phyloP scores from a whole-genome alignment of 495 filamentous ascomycete genomes.

The Penicillium odoratum region DNA sequence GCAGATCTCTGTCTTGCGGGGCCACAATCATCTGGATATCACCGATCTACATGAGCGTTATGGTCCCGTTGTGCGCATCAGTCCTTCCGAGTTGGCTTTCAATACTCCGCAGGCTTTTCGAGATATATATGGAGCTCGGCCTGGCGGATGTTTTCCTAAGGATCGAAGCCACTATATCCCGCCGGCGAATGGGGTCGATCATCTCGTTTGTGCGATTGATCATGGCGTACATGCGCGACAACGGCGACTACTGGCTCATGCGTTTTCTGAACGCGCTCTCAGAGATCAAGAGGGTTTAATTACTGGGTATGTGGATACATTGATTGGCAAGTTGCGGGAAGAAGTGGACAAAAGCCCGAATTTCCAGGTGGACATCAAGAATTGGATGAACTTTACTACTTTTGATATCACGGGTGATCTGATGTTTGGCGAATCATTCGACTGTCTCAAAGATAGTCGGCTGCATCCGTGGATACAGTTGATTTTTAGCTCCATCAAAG shows the following conservation, averaged over 20 bases:
- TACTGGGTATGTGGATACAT: slow-evolving; percentile 36
- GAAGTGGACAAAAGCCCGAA: slow-evolving; percentile 4
- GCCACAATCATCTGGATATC: slow-evolving; percentile 23
- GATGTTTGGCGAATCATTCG: slow-evolving; percentile 52
- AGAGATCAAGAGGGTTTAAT: slow-evolving; percentile 39
- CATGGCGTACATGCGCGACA: slow-evolving; percentile 34
- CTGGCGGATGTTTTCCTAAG: slow-evolving; percentile 31
- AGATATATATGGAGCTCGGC: slow-evolving; percentile 56
- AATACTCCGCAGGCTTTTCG: slow-evolving; percentile 52
- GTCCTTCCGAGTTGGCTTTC: slow-evolving; percentile 58
- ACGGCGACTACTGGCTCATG: slow-evolving; percentile 41
- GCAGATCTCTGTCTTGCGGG: slow-evolving; percentile 25
- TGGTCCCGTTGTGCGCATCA: slow-evolving; percentile 54
- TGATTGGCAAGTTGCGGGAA: slow-evolving; percentile 33
- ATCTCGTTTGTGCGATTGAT: slow-evolving; percentile 24
- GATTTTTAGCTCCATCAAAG: slow-evolving; percentile 38
- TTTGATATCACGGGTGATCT: slow-evolving; percentile 54
- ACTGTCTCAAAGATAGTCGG: slow-evolving; percentile 40
- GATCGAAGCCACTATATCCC: slow-evolving; percentile 24
- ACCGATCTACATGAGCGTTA: slow-evolving; percentile 36
- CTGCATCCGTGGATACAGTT: slow-evolving; percentile 50
- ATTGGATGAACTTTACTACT: slow-evolving; percentile 38
- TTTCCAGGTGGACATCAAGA: slow-evolving; percentile 19
- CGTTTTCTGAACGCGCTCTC: slow-evolving; percentile 50
- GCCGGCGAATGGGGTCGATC: slow-evolving; percentile 24